Percentiles rank a stretch among this genome's conserved stretches.
Evolutionary conservation across 2,329 filamentous ascomycete genomes (phyloP).

Genomic region (Hypoxylon sp.): DNA sequence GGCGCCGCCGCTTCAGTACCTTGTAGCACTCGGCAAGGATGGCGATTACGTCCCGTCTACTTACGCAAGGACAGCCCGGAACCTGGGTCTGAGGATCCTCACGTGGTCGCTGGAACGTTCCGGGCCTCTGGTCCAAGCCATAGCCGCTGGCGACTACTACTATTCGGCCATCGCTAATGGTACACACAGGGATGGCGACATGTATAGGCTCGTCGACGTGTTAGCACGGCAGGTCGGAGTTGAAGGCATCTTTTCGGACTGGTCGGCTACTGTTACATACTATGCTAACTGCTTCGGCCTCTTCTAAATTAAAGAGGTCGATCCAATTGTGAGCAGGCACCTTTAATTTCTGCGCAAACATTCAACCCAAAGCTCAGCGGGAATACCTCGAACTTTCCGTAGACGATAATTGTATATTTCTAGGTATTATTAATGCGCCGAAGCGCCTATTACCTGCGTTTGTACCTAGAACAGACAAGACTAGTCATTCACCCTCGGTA

Average conservation of each 20-base stretch:
- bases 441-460: not conserved
- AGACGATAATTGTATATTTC: not conserved
- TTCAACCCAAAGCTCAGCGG: not conserved
- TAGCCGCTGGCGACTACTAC: slow-evolving; percentile 66
- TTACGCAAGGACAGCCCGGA: slow-evolving; percentile 74
- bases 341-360: not conserved
- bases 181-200: slow-evolving; percentile 75
- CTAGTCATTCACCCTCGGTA: not conserved
- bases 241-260: slow-evolving; percentile 76
- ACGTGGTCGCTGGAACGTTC: slow-evolving; percentile 79
- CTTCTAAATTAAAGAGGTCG: slow-evolving; percentile 19
- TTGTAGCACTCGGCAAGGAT: slow-evolving; percentile 66
- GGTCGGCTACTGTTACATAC: slow-evolving; percentile 77
- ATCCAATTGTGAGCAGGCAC: not conserved
- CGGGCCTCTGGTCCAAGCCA: slow-evolving; percentile 69
- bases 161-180: slow-evolving; percentile 69
- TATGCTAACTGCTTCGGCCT: slow-evolving; percentile 78
- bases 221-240: slow-evolving; percentile 73
- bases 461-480: not conserved
- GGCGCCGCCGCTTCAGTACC: slow-evolving; percentile 74
- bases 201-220: slow-evolving; percentile 76
- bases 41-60: slow-evolving; percentile 72
- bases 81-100: slow-evolving; percentile 74
- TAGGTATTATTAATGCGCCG: not conserved
- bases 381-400: not conserved